Conservation (phyloP, 129 eudicot species). For the Pittosporum tobira region DNA sequence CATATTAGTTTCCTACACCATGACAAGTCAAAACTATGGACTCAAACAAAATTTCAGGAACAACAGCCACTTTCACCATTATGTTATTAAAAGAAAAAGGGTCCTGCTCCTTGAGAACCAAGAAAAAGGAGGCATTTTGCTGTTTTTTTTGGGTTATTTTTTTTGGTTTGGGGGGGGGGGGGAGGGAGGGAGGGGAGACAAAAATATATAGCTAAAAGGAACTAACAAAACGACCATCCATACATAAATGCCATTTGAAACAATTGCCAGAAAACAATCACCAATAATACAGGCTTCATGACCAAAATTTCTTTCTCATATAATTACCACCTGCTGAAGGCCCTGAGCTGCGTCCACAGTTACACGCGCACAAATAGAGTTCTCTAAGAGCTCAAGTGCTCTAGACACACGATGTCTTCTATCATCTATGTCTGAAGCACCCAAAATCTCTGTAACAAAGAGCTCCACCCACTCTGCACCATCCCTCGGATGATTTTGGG, state of each 20-base stretch:
- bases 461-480: constrained; percentile 93
- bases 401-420: constrained; percentile 63
- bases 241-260: not conserved
- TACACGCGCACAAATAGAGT: constrained; percentile 49
- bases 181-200: too few relatives aligned
- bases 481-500: constrained; percentile 28
- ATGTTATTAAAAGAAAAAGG: not conserved
- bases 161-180: too few relatives aligned
- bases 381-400: constrained; percentile 78
- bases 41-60: not conserved
- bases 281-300: not conserved
- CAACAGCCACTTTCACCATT: not conserved
- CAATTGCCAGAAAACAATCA: not conserved
- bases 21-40: constrained; percentile 7
- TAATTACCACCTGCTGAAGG: constrained; percentile 52
- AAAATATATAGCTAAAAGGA: not conserved
- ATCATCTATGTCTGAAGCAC: constrained; percentile 57
- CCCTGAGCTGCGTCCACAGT: constrained; percentile 40
- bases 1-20: constrained; percentile 53
- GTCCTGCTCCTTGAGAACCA: not conserved
- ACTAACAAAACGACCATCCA: not conserved
- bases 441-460: constrained; percentile 59
- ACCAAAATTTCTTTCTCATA: not conserved
- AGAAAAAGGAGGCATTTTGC: not conserved
- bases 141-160: too few relatives aligned